Conservation (phyloP, 345 rosid species). For the Erucastrum elatum region DNA sequence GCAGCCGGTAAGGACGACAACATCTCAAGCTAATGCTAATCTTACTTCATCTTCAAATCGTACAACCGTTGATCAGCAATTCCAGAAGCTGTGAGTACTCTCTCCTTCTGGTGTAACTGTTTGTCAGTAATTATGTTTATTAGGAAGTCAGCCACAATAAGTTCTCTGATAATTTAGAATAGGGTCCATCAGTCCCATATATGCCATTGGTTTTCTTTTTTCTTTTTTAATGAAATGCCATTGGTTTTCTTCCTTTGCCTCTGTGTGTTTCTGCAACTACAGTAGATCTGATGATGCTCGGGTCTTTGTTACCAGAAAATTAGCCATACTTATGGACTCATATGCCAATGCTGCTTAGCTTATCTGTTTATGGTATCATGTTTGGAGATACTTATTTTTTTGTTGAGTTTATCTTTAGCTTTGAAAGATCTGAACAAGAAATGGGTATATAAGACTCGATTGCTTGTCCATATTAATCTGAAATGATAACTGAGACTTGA, state of each 20-base stretch:
- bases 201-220: slow-evolving; percentile 4
- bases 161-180: neutral
- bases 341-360: neutral
- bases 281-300: neutral
- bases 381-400: slow-evolving; percentile 2
- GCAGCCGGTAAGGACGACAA: slow-evolving; percentile 52
- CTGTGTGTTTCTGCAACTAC: neutral
- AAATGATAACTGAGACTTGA: neutral
- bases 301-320: neutral
- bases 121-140: neutral
- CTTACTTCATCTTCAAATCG: slow-evolving; percentile 45
- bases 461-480: neutral
- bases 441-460: neutral
- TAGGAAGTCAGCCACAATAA: neutral
- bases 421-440: neutral
- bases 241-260: neutral
- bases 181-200: neutral
- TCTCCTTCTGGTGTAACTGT: neutral
- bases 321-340: neutral
- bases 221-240: no score
- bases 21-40: slow-evolving; percentile 48
- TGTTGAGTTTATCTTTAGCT: neutral
- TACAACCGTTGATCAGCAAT: slow-evolving; percentile 64
- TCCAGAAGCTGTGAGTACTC: slow-evolving; percentile 74
- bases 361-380: slow-evolving; percentile 10